Base-by-base conservation (phyloP, 2,329 filamentous ascomycete species). In the Fusarium nematophilum region DNA sequence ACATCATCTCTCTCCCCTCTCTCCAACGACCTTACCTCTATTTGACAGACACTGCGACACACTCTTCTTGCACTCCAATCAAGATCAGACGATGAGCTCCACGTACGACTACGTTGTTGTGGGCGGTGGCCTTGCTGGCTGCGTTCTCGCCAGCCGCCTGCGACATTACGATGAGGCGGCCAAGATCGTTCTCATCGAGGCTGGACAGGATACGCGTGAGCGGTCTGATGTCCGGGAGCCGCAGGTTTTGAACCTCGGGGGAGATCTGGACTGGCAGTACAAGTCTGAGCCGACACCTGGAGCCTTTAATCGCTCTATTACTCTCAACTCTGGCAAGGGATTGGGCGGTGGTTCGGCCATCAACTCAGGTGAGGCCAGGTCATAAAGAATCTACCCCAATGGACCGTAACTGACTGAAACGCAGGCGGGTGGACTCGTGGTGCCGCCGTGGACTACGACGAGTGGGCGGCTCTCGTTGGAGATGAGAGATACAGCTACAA, bases 401-500 rank as follows among this genome's bases (percentile, higher is more conserved):
- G 2, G 7, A 2, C 1, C 4, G 10, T 14, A 2, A 5, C 5
- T 2, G 9, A 13, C 37, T 42, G 26, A 31, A 1, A 4, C 6
- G 6, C 9, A 69, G 76, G 75, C 6, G 71, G 69, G 5, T 80
- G 79, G 72, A 76, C 76, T 18, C 78, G 80, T 25, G 81, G 80
- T 2, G 72, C 75, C 26, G 68, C 71, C 3, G 64, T 68, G 6
- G 80, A 83, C 59, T 84, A 78, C 13, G 74, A 83, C 17, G 71
- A 75, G 37, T 83, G 81, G 81, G 48, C 68, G 14, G 30, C 65
- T 11, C 17, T 66, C 13, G 60, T 72, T 29, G 40, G 37, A 1
- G 80, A 84, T 47, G 40, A 74, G 1, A 67, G 72, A 3, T 86
- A 82, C 74, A 76, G 74, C 54, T 81, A 79, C 50, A 68, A 79